phyloP scores from a whole-genome alignment of 208 protist species.

The Wallacemonas rigidus region DNA sequence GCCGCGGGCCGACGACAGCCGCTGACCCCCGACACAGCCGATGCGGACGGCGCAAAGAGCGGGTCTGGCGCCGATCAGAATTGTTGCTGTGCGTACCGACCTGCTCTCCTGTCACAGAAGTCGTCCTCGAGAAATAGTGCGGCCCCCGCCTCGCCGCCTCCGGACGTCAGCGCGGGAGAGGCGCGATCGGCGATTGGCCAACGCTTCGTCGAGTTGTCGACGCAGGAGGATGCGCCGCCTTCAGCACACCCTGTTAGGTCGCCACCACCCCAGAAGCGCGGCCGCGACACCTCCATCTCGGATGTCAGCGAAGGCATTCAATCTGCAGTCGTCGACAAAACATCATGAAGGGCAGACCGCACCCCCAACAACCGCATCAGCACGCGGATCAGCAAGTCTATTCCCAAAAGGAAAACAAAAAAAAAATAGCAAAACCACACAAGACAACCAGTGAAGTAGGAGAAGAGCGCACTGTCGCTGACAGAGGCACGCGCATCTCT shows the following conservation, averaged over 20 bases:
- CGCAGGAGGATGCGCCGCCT: background rate
- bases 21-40: too few species aligned
- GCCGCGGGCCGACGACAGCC: background rate
- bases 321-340: background rate
- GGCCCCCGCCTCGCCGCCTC: background rate
- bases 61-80: background rate
- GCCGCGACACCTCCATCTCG: conserved; percentile 4
- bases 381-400: too few species aligned
- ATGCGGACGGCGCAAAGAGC: background rate
- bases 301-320: background rate
- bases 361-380: too few species aligned
- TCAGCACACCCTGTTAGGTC: background rate
- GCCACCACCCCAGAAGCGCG: conserved; percentile 15
- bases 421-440: too few species aligned
- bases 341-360: background rate
- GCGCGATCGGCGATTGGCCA: background rate
- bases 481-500: too few species aligned
- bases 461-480: too few species aligned
- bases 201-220: background rate
- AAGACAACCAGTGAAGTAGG: too few species aligned
- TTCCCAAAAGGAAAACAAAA: too few species aligned
- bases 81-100: conserved; percentile 10
- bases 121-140: background rate
- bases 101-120: background rate
- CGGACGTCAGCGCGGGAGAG: background rate